A percentile compares a stretch with the other conserved stretches of the same genome.
phyloP scores from a whole-genome alignment of 140 eudicot species.

The Erigeron philadelphicus region DNA sequence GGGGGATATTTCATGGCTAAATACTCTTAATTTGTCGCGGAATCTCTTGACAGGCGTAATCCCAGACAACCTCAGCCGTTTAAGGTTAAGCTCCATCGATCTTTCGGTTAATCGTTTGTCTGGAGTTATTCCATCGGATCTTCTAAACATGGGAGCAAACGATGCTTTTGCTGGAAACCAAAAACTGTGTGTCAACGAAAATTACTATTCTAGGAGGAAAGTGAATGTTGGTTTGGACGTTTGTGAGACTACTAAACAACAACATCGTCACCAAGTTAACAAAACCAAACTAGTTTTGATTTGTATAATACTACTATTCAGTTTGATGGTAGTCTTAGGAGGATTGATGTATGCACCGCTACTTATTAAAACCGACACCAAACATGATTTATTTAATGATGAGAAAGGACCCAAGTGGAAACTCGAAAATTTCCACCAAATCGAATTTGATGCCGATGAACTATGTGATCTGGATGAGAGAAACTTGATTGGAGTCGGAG shows the following conservation, averaged over 20 bases:
- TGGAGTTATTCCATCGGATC: conserved; percentile 54
- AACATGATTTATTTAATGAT: conserved; percentile 14
- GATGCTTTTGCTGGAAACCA: conserved; percentile 58
- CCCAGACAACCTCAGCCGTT: conserved; percentile 48
- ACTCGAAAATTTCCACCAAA: conserved; percentile 69
- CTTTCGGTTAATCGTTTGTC: conserved; percentile 63
- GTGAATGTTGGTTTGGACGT: conserved; percentile 30
- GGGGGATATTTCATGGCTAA: conserved; percentile 47
- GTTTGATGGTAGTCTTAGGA: conserved; percentile 36
- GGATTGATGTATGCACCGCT: conserved; percentile 43
- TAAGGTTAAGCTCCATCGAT: conserved; percentile 69
- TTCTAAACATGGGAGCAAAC: conserved; percentile 52
- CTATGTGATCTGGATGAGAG: conserved; percentile 52
- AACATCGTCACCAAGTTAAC: conserved; percentile 20
- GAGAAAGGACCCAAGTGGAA: conserved; percentile 59
- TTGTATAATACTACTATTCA: conserved; percentile 41
- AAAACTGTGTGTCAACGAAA: conserved; percentile 48
- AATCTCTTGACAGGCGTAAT: conserved; percentile 61
- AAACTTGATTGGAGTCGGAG: conserved; percentile 76
- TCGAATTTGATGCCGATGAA: conserved; percentile 75
- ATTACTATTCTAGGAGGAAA: conserved; percentile 15
- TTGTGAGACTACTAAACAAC: conserved; percentile 37
- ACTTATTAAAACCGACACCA: conserved; percentile 17
- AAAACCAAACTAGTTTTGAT: conserved; percentile 35
- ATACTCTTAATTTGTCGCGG: conserved; percentile 70